Base-by-base conservation (phyloP, 495 filamentous ascomycete species). In the Acidomyces sp. region DNA sequence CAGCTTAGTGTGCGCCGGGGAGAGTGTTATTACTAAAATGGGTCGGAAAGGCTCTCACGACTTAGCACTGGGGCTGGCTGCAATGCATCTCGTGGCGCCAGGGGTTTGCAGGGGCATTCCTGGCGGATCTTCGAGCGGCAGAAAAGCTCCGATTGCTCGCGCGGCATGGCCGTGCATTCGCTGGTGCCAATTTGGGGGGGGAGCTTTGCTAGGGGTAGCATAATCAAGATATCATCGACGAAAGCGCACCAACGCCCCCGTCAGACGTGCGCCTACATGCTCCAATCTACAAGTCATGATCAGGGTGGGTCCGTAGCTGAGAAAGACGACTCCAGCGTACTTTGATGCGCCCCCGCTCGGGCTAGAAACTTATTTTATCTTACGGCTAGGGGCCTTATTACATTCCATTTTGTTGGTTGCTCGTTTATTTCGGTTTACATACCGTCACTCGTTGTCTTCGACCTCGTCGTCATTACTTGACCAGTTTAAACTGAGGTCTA, bases 201-300 rank as follows among this genome's bases (percentile, higher is more conserved):
- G 6, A 21, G 34, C 34, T 24, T 37, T 21, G 34, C 32, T 37
- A 36, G 41, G 32, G 31, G 20, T 25, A 17, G 41, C 41, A 44
- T 44, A 44, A 44, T 44, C 41, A 44, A 44, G 41, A 44, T 37
- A 44, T 44, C 41, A 37, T 44, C 21, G 33, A 35, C 41, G 32
- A 36, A 34, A 12, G 22, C 11, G 35, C 27, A 39, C 34, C 10
- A 41, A 31, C 29, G 36, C 28, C 20, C 2, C 18, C 43, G 36
- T 41, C 29, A 35, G 29, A 41, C 43, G 17, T 46, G 43, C 43
- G 29, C 9, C 34, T 34, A 6, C 18, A 16, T 12, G 33, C n/a
- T 11, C n/a, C 2, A 18, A 35, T 45, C 17, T 37, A 17, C 25
- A 38, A 18, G 21, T 29, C 19, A 45, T 31, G 26, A 39, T 13